Conservation (phyloP, 495 filamentous ascomycete species). For the Sordaria brevicollis region DNA sequence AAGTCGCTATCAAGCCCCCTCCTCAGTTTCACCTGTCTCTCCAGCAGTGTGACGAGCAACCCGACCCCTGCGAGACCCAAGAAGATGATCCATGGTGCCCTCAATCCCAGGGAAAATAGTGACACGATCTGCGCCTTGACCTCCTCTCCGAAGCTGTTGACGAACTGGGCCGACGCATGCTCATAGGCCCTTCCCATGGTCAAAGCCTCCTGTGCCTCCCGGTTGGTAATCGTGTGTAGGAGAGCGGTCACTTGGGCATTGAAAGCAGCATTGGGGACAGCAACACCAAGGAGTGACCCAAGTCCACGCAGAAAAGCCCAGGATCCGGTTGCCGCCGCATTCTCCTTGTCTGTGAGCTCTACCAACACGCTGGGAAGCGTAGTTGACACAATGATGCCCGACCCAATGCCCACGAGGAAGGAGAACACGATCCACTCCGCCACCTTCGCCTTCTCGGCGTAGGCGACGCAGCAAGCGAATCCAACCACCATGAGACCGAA, state of each 20-base stretch:
- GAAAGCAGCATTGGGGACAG: slow-evolving; percentile 39
- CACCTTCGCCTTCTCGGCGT: slow-evolving; percentile 13
- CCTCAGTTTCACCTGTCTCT: slow-evolving; percentile 25
- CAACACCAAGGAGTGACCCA: slow-evolving; percentile 37
- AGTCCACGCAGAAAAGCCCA: slow-evolving; percentile 39
- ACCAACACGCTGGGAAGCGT: slow-evolving; percentile 19
- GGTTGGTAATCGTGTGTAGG: not conserved
- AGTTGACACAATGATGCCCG: slow-evolving; percentile 24
- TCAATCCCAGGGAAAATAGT: slow-evolving; percentile 4
- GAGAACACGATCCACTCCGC: slow-evolving; percentile 24
- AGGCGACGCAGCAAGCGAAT: slow-evolving; percentile 29
- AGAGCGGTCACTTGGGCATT: slow-evolving; percentile 26
- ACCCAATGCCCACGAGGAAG: slow-evolving; percentile 20
- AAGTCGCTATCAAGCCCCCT: slow-evolving; percentile 27
- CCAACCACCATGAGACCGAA: slow-evolving; percentile 30
- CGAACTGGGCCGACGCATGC: slow-evolving; percentile 12
- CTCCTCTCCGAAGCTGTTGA: not conserved
- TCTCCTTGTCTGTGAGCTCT: slow-evolving; percentile 31
- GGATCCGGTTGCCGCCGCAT: slow-evolving; percentile 29
- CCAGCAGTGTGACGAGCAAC: slow-evolving; percentile 21
- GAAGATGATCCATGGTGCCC: slow-evolving; percentile 9
- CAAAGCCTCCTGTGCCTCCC: not conserved
- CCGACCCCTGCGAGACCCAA: slow-evolving; percentile 7
- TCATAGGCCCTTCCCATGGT: slow-evolving; percentile 11
- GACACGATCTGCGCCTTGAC: slow-evolving; percentile 1